Evolutionary conservation across 129 eudicot genomes (phyloP), one percentile per base, ranked within the genome.

Genomic region (Oenanthe sinensis): DNA sequence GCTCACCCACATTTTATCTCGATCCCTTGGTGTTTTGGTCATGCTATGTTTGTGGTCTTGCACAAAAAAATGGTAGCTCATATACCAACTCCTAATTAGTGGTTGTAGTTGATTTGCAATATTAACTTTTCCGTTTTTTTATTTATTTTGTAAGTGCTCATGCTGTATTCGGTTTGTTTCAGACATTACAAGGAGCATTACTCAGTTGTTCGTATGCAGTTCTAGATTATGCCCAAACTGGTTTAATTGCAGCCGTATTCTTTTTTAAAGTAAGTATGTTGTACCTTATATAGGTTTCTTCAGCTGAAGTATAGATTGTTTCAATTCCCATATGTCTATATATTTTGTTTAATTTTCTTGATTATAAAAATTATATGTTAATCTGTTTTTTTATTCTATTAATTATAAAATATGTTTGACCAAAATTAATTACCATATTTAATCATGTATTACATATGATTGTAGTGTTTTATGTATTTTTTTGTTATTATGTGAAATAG

Each of bases 211-310:
- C 89, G 78, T 96, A 96, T 86, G 91, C 92, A 74, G 91, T 96
- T 79, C 91, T 96, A 79, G 99, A 96, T 79, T 96, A 96, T 87
- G 96, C 99, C 16, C 99, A 96, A 79, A 96, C 97, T 69, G 97
- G 99, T 85, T 75, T 96, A 80, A 96, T 96, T 88, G 99, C 99
- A 44, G 93, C 99, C 26, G 99, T 96, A 43, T 96, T 96, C 76
- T 86, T 93, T 86, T 96, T 96, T 76, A 96, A 96, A 86, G 99
- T 91, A 55, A 75, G 87, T 76, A 45, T 45, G 17, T 75, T 77
- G 37, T 81, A 43, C 68, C 62, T 12, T 72, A 76, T 37, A n/a
- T 77, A 36, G 52, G 4, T 37, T 71, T 60, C 50, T 52, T 50
- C 58, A 58, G 65, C 30, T 58, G 10, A 58, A 58, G 65, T 58